A percentile compares a stretch with the other conserved stretches of the same genome.
phyloP scores from a whole-genome alignment of 1,284 basidiomycete genomes.

The Moniliophthora roreri region DNA sequence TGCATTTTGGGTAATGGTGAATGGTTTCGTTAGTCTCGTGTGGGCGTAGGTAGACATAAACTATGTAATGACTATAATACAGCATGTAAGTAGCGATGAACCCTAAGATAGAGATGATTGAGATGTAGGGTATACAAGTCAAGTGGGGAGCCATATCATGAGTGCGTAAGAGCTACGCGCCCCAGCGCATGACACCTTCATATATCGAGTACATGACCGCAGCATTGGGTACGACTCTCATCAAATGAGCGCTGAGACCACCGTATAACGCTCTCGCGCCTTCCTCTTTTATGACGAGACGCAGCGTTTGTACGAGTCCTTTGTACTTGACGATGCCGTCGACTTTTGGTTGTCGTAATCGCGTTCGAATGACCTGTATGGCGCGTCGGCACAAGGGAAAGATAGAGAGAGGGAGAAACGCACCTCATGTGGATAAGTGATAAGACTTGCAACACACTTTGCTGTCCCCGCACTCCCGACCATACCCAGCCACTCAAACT shows the following conservation, averaged over 20 bases:
- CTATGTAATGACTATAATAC: no score
- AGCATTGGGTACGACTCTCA: slow-evolving; percentile 97
- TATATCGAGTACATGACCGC: slow-evolving; percentile 95
- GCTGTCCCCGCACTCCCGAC: slow-evolving; percentile 91
- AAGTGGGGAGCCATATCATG: no score
- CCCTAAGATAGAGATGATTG: no score
- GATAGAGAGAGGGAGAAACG: background rate
- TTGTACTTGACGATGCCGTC: slow-evolving; percentile 83
- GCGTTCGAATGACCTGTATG: slow-evolving; percentile 82
- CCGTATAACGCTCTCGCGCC: slow-evolving; percentile 87
- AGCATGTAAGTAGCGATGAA: no score
- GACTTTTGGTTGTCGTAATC: slow-evolving; percentile 83
- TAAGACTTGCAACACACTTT: slow-evolving; percentile 90
- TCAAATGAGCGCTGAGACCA: slow-evolving; percentile 91
- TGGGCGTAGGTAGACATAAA: no score
- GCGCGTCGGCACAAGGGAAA: slow-evolving; percentile 3
- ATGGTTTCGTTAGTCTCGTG: no score
- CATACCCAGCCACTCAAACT: slow-evolving; percentile 76
- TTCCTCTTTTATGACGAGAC: slow-evolving; percentile 87
- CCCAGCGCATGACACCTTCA: slow-evolving; percentile 72
- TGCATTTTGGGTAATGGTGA: no score
- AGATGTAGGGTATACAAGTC: no score
- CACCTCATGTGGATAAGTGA: slow-evolving; percentile 97
- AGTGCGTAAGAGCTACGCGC: no score
- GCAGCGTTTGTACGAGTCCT: slow-evolving; percentile 84